phyloP scores from a whole-genome alignment of 352 stramenopile genomes.

The Pythium plurisporium region DNA sequence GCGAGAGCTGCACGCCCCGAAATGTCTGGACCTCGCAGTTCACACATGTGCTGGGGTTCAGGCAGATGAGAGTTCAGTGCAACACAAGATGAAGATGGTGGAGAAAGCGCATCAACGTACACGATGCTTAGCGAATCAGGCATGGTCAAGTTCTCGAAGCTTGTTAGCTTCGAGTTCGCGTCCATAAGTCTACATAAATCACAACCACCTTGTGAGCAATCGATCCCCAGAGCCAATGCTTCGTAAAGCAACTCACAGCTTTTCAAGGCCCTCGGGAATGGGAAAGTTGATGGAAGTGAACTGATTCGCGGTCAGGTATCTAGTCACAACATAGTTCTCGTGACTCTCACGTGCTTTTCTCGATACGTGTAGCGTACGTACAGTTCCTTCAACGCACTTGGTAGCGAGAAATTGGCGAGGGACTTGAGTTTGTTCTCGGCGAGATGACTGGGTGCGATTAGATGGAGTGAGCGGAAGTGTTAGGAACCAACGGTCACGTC shows the following conservation, averaged over 20 bases:
- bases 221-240: not conserved
- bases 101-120: not conserved
- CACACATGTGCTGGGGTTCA: conserved; percentile 1
- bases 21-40: conserved; percentile 6
- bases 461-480: no score
- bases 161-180: not conserved
- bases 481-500: no score
- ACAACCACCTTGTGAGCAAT: not conserved
- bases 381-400: not conserved
- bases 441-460: conserved; percentile 6
- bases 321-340: not conserved
- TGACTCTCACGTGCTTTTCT: no score
- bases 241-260: conserved; percentile 1
- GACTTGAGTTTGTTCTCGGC: conserved; percentile 1
- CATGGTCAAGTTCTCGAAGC: conserved; percentile 16
- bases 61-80: not conserved
- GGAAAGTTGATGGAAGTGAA: conserved; percentile 13
- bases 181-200: not conserved
- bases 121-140: conserved; percentile 4
- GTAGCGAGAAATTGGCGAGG: conserved; percentile 8
- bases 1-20: conserved; percentile 16
- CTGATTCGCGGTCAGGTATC: not conserved
- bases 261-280: conserved; percentile 3
- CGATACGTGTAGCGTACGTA: not conserved
- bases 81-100: not conserved